These are phyloP conservation scores for Knoxia roxburghii DNA, from an alignment of 257 asterid genomes.

Conservation along the genomic window DNA sequence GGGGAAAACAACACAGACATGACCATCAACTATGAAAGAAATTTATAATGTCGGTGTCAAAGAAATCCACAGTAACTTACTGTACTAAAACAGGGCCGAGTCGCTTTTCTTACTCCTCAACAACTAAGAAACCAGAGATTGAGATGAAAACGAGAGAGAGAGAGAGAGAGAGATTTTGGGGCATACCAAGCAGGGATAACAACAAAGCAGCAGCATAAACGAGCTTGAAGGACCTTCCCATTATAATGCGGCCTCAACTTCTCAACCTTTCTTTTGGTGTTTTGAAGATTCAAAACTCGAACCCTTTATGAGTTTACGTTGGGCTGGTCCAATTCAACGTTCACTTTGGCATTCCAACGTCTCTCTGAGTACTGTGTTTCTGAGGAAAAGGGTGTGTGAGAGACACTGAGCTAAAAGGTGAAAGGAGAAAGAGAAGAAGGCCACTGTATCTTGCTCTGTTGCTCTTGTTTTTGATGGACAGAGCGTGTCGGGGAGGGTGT, in stretches of 20 bases:
- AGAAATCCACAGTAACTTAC: neutral
- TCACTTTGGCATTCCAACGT: constrained; percentile 3
- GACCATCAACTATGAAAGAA: neutral
- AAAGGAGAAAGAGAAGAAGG: neutral
- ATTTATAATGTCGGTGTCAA: constrained; percentile 14
- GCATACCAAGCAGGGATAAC: constrained; percentile 51
- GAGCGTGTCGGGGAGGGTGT: constrained; percentile 34
- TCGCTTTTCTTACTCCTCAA: too few species aligned
- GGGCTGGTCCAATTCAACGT: constrained; percentile 8
- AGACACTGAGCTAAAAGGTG: neutral
- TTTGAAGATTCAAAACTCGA: neutral
- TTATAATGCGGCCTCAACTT: constrained; percentile 12
- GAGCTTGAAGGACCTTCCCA: constrained; percentile 39
- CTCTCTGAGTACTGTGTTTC: neutral
- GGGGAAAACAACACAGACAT: neutral
- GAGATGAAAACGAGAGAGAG: neutral
- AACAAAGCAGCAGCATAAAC: constrained; percentile 35
- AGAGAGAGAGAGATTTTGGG: constrained; percentile 6
- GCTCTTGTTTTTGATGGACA: constrained; percentile 23
- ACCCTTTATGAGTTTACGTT: neutral
- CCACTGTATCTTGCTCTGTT: constrained; percentile 1
- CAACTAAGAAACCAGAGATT: neutral
- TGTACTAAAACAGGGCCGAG: too few species aligned
- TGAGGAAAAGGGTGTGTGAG: neutral
- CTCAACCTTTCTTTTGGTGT: neutral